phyloP scores from a whole-genome alignment of 1,284 basidiomycete species.

The Cutaneotrichosporon sp. region DNA sequence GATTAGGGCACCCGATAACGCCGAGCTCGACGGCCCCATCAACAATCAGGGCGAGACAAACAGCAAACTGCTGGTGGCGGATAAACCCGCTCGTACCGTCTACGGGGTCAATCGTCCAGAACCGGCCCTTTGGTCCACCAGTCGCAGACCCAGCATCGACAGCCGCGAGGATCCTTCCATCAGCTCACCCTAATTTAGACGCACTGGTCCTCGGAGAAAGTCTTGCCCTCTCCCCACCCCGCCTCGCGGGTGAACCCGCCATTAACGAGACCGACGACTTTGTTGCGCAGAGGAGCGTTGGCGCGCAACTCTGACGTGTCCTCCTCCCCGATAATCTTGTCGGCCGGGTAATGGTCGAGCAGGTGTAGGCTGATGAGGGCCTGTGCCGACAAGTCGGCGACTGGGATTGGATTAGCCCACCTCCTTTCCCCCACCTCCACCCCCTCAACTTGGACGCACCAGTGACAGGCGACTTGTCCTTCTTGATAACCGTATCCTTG shows the following conservation, averaged over 20 bases:
- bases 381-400: slow-evolving; percentile 87
- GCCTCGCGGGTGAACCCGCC: slow-evolving; percentile 62
- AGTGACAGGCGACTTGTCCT: slow-evolving; percentile 94
- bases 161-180: slow-evolving; percentile 68
- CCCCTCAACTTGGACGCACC: slow-evolving; percentile 56
- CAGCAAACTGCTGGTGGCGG: slow-evolving; percentile 93
- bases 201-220: slow-evolving; percentile 54
- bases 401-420: slow-evolving; percentile 54
- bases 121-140: slow-evolving; percentile 68
- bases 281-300: slow-evolving; percentile 60
- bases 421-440: slow-evolving; percentile 11
- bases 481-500: slow-evolving; percentile 83
- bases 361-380: slow-evolving; percentile 78
- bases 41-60: slow-evolving; percentile 87
- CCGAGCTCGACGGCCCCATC: slow-evolving; percentile 82
- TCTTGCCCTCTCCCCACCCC: slow-evolving; percentile 43
- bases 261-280: slow-evolving; percentile 80
- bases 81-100: slow-evolving; percentile 67
- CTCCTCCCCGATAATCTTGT: slow-evolving; percentile 94
- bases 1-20: slow-evolving; percentile 93
- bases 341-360: slow-evolving; percentile 74
- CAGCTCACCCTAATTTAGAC: slow-evolving; percentile 30
- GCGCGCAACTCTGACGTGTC: slow-evolving; percentile 76
- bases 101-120: slow-evolving; percentile 55
- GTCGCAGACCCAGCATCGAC: slow-evolving; percentile 81